Evolutionary conservation across 305 asterid species (phyloP).

Genomic region (Fraxinus sp.): DNA sequence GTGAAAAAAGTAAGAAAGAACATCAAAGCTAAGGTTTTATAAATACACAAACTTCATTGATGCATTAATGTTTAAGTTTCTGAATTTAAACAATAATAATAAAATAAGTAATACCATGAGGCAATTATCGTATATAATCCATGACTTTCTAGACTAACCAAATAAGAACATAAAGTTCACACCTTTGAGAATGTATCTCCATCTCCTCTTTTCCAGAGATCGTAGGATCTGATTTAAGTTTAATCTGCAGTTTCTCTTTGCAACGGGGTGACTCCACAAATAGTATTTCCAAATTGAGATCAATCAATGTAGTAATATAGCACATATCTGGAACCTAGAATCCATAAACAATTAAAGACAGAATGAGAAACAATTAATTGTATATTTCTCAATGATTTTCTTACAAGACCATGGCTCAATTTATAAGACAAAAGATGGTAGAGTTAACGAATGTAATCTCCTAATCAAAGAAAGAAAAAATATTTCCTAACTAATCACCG

Average conservation of each 20-base stretch:
- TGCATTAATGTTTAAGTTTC: background rate
- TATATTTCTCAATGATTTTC: background rate
- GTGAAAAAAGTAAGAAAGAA: background rate
- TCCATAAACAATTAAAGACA: background rate
- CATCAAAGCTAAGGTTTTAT: background rate
- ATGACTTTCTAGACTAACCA: background rate
- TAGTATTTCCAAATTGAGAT: slow-evolving; percentile 72
- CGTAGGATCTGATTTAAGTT: slow-evolving; percentile 44
- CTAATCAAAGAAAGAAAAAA: too few species aligned
- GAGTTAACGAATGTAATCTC: too few species aligned
- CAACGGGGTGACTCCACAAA: slow-evolving; percentile 73
- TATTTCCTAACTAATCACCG: too few species aligned
- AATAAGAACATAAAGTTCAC: background rate
- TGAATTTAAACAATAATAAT: background rate
- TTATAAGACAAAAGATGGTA: background rate
- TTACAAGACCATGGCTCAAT: background rate
- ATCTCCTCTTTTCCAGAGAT: slow-evolving; percentile 49
- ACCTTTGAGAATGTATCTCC: slow-evolving; percentile 70
- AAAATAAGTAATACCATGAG: background rate
- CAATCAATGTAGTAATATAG: slow-evolving; percentile 59
- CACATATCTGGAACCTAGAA: slow-evolving; percentile 87
- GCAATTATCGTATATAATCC: background rate
- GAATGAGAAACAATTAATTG: background rate
- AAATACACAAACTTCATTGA: background rate
- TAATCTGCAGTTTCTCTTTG: slow-evolving; percentile 72